Base-by-base conservation (phyloP, 495 filamentous ascomycete genomes). In the Lepidopterella palustris region DNA sequence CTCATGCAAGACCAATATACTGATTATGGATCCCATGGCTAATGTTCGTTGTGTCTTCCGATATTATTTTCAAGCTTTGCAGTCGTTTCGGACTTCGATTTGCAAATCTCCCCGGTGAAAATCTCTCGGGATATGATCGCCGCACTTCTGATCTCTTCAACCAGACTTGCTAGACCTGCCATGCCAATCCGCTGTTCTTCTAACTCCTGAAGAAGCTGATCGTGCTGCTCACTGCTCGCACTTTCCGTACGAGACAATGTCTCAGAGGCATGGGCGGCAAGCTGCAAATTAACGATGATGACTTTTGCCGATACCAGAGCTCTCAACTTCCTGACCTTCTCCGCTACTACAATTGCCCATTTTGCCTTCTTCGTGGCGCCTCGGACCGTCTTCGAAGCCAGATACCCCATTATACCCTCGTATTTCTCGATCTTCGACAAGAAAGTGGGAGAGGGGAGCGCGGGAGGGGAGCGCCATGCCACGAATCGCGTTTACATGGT, bases 401-500 rank as follows among this genome's bases (percentile, higher is more conserved):
- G 13, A 5, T 5, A 13, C 31, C 31, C 31, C 31, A 35, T 35
- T 5, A 13, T 13, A 35, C 6, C 31, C 31, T 35, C 70, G 39
- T 70, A 71, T 58, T 61, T 70, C 25, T 68, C 60, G 3, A 73
- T 45, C 45, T 66, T 68, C 2, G 13, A 25, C 6, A 47, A 68
- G 50, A 50, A 72, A 71, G 4, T 70, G 69, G 57, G 47, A 60
- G 28, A 73, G 53, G 5, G 67, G 65, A 9, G 67, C 26, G 24
- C 62, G 56, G 56, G 64, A 70, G 9, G 69, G 63, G 15, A 70
- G 57, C 8, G 69, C 69, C 62, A 70, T 69, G 9, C 67, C 67
- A n/a, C 68, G 63, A 39, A 73, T 68, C 4, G 70, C 67, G 47
- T 72, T 71, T 2, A 70, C 59, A 62, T 71, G 60, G 47, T 45